phyloP scores from a whole-genome alignment of 305 asterid genomes.

The Fraxinus greggii region DNA sequence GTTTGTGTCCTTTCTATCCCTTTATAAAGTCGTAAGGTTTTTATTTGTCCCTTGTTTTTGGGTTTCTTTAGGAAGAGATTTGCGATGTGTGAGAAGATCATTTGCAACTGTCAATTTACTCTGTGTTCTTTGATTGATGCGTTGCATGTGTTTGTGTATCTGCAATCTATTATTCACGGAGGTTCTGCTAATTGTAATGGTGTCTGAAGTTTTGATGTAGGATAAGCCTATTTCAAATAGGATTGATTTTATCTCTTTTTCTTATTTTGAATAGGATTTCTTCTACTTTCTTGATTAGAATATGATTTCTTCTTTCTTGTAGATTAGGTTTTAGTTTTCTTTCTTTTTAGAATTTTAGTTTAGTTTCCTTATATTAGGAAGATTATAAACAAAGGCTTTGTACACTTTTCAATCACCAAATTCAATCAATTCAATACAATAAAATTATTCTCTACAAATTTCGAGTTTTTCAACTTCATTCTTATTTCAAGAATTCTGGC shows the following conservation, averaged over 20 bases:
- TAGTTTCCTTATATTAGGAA: not conserved
- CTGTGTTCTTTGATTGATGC: slow-evolving; percentile 7
- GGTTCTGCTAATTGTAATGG: not conserved
- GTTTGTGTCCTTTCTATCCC: slow-evolving; percentile 42
- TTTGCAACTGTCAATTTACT: not conserved
- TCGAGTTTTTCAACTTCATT: not conserved
- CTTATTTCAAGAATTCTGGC: not conserved
- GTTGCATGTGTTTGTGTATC: not conserved
- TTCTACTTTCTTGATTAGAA: not conserved
- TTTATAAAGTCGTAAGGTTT: not conserved
- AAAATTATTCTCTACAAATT: not conserved
- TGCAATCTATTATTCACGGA: not conserved
- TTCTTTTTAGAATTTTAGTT: no score
- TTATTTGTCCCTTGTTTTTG: not conserved
- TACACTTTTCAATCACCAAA: not conserved
- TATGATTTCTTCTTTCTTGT: not conserved
- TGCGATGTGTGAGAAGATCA: slow-evolving; percentile 4
- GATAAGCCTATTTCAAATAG: not conserved
- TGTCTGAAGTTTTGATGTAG: not conserved
- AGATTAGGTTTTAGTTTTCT: not conserved
- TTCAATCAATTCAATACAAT: not conserved
- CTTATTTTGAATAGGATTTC: not conserved
- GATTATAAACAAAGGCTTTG: not conserved
- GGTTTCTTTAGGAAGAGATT: slow-evolving; percentile 8
- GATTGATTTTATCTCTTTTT: not conserved